Base-by-base conservation (phyloP, 208 protist species). In the Leptomonas seymouri region DNA sequence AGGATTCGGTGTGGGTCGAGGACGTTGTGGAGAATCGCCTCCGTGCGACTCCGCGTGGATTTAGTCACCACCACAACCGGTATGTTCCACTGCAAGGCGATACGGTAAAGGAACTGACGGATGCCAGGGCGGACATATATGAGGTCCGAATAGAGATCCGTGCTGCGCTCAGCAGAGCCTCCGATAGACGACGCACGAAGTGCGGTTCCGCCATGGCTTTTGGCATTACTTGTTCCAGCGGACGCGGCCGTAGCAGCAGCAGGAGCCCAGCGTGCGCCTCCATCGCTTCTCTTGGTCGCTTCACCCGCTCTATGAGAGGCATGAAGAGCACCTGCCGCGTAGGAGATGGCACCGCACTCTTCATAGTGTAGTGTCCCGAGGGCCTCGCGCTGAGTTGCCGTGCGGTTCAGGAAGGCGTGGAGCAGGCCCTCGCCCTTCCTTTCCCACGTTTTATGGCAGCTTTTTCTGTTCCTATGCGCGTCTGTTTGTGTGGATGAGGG, bases 31-130 rank as follows among this genome's bases (percentile, higher is more conserved):
- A 95, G 50, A 25, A 92, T 84, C 5, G 87, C 87, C 72, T 88
- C 74, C 0, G 87, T 80, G 56, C 90, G 85, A n/a, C 60, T 54
- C 11, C 58, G 61, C 15, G 84, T 74, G 0, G 87, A 93, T 53
- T 92, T 90, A 12, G 90, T 93, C 41, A 95, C 90, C 11, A 95
- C 59, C 20, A 93, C 45, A 0, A 95, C 16, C 18, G 87, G 87
- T 50, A 95, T 92, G 25, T 78, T 80, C 87, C 90, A 95, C 66
- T 87, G 85, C 31, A 83, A 63, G 15, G 74, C 68, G 9, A 77
- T 59, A 41, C 59, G 53, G 53, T 86, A 83, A 27, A 95, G 80
- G 28, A 88, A 69, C 59, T 77, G 65, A 11, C 87, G 81, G 28
- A 92, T 62, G 9, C 80, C 80, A 14, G 76, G 87, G 18, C 90